A percentile compares a stretch with the other conserved stretches of the same genome.
phyloP scores from a whole-genome alignment of 2,329 filamentous ascomycete genomes.

The Aspergillus sp. region DNA sequence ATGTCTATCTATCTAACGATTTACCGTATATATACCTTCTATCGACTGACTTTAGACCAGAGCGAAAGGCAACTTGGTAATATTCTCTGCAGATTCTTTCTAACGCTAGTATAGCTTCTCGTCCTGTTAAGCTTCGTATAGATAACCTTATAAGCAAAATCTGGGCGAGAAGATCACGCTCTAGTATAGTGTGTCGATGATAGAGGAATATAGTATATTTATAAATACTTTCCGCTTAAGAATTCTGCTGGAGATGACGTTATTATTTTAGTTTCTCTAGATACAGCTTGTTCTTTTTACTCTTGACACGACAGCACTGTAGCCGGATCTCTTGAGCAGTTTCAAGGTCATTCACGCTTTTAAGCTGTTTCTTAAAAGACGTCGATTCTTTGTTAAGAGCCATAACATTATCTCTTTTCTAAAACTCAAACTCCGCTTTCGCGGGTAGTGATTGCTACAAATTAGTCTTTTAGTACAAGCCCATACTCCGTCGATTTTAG shows the following conservation, averaged over 20 bases:
- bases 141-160: conserved; percentile 2
- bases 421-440: conserved; percentile 9
- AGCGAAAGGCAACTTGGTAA: conserved; percentile 1
- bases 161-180: conserved; percentile 14
- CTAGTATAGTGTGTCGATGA: conserved; percentile 10
- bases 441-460: conserved; percentile 4
- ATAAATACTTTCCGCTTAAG: background rate
- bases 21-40: conserved; percentile 6
- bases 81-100: conserved; percentile 10
- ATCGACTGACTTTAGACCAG: conserved; percentile 4
- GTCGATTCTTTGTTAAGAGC: conserved; percentile 4
- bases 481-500: conserved; percentile 8
- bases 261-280: background rate
- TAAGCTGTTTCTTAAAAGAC: background rate
- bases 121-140: conserved; percentile 7
- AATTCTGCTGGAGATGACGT: background rate
- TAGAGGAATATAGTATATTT: conserved; percentile 15
- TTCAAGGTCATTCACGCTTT: background rate
- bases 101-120: conserved; percentile 4
- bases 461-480: background rate
- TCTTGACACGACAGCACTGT: background rate
- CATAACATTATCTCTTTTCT: conserved; percentile 3
- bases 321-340: background rate
- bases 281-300: conserved; percentile 2
- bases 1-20: conserved; percentile 6